Conservation (phyloP, 1,139 yeast genomes). For the Yamadazyma sp. region DNA sequence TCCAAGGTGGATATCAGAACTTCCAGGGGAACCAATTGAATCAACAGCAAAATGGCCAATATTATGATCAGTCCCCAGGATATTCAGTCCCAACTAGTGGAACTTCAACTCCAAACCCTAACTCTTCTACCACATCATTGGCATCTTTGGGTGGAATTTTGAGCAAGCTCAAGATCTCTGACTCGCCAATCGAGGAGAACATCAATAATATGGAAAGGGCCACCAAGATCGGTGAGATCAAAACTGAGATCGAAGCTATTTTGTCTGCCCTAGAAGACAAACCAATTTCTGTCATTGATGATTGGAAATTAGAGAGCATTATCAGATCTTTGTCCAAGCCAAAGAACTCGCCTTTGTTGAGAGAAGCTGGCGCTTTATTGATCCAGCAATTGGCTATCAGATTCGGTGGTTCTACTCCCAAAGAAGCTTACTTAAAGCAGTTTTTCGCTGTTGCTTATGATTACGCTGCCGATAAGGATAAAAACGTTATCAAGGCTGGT, state of each 20-base stretch:
- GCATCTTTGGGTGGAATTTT: constrained; percentile 71
- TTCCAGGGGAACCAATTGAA: too few species aligned
- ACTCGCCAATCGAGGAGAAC: constrained; percentile 68
- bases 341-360: constrained; percentile 68
- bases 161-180: constrained; percentile 53
- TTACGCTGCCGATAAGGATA: constrained; percentile 80
- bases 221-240: constrained; percentile 61
- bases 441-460: constrained; percentile 61
- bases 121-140: constrained; percentile 65
- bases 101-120: constrained; percentile 36
- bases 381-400: constrained; percentile 67
- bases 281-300: constrained; percentile 53
- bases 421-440: constrained; percentile 70
- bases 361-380: constrained; percentile 73
- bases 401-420: constrained; percentile 67
- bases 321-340: constrained; percentile 66
- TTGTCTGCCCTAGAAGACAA: constrained; percentile 43
- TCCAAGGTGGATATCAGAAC: constrained; percentile 7
- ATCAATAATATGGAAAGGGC: constrained; percentile 59
- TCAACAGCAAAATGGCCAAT: constrained; percentile 7
- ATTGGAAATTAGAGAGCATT: constrained; percentile 67
- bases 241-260: constrained; percentile 58
- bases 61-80: constrained; percentile 2
- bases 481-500: constrained; percentile 80
- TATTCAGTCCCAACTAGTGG: constrained; percentile 43